Evolutionary conservation across 2,329 filamentous ascomycete species (phyloP), one percentile per base, ranked within the genome.

Genomic region (Bipolaris bicolor): DNA sequence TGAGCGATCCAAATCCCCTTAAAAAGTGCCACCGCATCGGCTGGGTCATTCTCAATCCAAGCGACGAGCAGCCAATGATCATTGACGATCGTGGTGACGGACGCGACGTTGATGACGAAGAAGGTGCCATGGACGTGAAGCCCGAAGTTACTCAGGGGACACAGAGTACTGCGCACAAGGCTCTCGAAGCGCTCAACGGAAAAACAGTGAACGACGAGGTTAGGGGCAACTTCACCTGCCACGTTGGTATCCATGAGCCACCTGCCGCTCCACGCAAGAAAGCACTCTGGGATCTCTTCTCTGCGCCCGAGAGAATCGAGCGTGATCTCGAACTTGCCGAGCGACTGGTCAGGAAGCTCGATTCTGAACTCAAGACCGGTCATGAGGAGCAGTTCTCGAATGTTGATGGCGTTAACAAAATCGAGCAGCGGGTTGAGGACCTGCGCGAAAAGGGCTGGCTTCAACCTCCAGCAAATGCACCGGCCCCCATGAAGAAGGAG

Each of bases 1-100:
- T 99, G 48, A 97, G 93, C 65, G 95, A 99, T 69, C 95, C 95
- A 0, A 99, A 99, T 72, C 95, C 95, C 1, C 90, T 92, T 70
- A 99, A 99, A 80, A 90, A 96, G 62, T 99, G 93, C 71, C 95
- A 99, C 74, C 89, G 95, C 20, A 98, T 99, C 76, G 95, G 95
- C 20, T 99, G 96, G 94, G 96, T 99, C 59, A 95, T 98, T 84
- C 84, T 99, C 9, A 90, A 98, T 70, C 90, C 92, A 15, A 87
- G 87, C 13, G 83, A 89, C 0, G 91, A 96, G 54, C 82, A 84
- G 20, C 79, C 83, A 5, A 81, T 84, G 45, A 40, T 68, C 18
- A 83, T 87, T 11, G 80, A 88, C 58, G 91, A 96, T 66, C 84
- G 88, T 60, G 83, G 85, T n/a, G 90, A 95, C 65, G 84, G 85